These are phyloP conservation scores for Hypericum perforatum DNA, from an alignment of 345 rosid genomes.

Conservation along the genomic window DNA sequence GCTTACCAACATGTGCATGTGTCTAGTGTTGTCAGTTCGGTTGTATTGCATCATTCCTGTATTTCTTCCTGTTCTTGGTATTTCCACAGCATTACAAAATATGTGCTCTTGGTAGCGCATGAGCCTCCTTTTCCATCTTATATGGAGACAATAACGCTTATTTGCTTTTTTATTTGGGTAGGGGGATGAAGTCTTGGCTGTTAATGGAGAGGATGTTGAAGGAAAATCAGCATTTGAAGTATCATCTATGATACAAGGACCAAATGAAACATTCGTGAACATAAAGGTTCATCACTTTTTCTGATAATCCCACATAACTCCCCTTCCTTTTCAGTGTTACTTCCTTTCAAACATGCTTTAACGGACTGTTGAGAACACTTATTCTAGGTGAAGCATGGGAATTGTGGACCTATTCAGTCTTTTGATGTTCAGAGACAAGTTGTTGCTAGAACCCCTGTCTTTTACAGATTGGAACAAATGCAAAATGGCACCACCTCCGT, in stretches of 20 bases:
- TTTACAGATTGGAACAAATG: conserved; percentile 68
- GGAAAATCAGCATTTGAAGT: conserved; percentile 95
- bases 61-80: no score
- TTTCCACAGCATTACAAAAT: neutral
- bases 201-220: conserved; percentile 63
- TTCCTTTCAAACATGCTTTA: neutral
- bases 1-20: no score
- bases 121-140: no score
- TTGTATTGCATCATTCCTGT: no score
- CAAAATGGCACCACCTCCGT: conserved; percentile 50
- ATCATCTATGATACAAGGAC: conserved; percentile 90
- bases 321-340: neutral
- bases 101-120: conserved; percentile 9
- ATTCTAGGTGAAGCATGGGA: conserved; percentile 78
- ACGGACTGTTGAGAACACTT: neutral
- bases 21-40: no score
- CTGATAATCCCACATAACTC: neutral
- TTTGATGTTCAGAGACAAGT: conserved; percentile 72
- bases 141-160: no score
- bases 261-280: conserved; percentile 72
- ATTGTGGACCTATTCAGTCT: conserved; percentile 66
- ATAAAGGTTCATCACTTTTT: conserved; percentile 42
- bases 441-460: conserved; percentile 75
- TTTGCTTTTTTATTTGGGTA: conserved; percentile 4
- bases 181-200: conserved; percentile 84